Evolutionary conservation across 75 land plant genomes (phyloP).

Genomic region (Larix kaempferi): DNA sequence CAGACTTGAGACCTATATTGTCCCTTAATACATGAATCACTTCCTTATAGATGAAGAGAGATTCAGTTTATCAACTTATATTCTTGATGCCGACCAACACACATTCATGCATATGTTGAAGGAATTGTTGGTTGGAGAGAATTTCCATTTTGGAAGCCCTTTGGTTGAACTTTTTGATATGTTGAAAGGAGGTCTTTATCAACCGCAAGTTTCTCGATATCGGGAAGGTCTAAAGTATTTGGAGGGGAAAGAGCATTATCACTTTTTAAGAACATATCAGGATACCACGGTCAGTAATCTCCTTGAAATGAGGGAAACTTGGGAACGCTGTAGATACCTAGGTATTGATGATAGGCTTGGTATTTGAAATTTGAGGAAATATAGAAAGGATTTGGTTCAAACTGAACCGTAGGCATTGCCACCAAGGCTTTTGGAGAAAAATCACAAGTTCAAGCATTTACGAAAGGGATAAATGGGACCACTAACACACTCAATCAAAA

Average conservation of each 20-base stretch:
- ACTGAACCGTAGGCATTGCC: not conserved
- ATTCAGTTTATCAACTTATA: slow-evolving; percentile 46
- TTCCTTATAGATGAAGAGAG: slow-evolving; percentile 81
- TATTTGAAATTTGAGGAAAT: slow-evolving; percentile 43
- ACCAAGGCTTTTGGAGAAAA: not conserved
- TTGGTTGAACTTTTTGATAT: slow-evolving; percentile 51
- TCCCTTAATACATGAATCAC: slow-evolving; percentile 89
- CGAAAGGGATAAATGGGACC: not conserved
- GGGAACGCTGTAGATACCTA: slow-evolving; percentile 57
- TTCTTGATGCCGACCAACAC: too few species aligned
- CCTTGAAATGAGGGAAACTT: slow-evolving; percentile 60
- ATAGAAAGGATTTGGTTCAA: slow-evolving; percentile 23
- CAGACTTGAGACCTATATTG: slow-evolving; percentile 55
- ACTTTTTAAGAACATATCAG: slow-evolving; percentile 69
- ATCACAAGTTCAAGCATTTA: not conserved
- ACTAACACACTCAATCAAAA: not conserved
- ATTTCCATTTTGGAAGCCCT: slow-evolving; percentile 84
- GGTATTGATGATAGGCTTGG: slow-evolving; percentile 74
- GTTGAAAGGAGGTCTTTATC: slow-evolving; percentile 83
- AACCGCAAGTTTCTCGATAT: slow-evolving; percentile 75
- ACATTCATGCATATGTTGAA: slow-evolving; percentile 51
- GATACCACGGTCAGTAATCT: slow-evolving; percentile 69
- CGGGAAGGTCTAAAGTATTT: slow-evolving; percentile 68
- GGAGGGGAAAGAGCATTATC: slow-evolving; percentile 71
- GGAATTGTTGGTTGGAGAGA: slow-evolving; percentile 59